phyloP scores from a whole-genome alignment of 805 yeast species.

The Hagleromyces aurorensis region DNA sequence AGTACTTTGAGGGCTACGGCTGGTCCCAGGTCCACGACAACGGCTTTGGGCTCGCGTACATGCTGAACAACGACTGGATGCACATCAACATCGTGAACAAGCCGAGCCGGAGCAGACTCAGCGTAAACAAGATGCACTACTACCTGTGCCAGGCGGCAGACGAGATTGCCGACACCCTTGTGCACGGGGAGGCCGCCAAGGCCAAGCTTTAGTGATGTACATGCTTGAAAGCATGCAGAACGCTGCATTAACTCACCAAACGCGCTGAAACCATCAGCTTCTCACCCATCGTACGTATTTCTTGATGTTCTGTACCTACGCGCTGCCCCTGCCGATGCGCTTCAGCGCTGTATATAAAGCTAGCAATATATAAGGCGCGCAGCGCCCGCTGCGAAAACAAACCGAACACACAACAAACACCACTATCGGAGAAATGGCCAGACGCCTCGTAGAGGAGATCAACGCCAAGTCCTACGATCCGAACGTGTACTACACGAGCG shows the following conservation, averaged over 20 bases:
- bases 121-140: slow-evolving; percentile 42
- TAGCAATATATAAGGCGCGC: too few species aligned
- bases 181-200: slow-evolving; percentile 5
- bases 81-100: slow-evolving; percentile 74
- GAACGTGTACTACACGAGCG: slow-evolving; percentile 26
- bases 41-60: slow-evolving; percentile 91
- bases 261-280: too few species aligned
- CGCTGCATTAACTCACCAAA: too few species aligned
- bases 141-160: slow-evolving; percentile 72
- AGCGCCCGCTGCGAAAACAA: too few species aligned
- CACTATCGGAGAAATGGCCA: too few species aligned
- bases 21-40: slow-evolving; percentile 92
- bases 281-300: too few species aligned
- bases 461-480: slow-evolving; percentile 28
- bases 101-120: slow-evolving; percentile 33
- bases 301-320: too few species aligned
- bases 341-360: too few species aligned
- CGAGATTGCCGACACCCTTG: slow-evolving; percentile 64
- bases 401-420: background rate
- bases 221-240: too few species aligned
- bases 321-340: too few species aligned
- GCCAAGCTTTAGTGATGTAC: slow-evolving; percentile 16
- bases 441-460: slow-evolving; percentile 28
- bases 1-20: slow-evolving; percentile 85
- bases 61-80: slow-evolving; percentile 77